Base-by-base conservation (phyloP, 306 rosid species). In the Ceratonia siliqua region DNA sequence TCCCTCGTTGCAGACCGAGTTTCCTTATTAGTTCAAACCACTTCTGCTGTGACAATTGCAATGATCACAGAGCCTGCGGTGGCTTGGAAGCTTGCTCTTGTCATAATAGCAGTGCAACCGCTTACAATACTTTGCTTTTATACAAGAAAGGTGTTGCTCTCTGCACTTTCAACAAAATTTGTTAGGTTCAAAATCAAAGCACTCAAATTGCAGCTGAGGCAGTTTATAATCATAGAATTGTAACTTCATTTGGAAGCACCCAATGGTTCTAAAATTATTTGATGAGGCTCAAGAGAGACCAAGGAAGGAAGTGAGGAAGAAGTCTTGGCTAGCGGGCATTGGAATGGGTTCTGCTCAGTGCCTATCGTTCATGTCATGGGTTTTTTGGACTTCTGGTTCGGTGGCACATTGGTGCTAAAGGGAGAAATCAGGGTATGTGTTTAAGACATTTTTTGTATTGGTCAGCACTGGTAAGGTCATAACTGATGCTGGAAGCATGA, bases 341-440 rank as follows among this genome's bases (percentile, higher is more conserved):
- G 99, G 99, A 17, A 91, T 94, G 95, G 99, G 97, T 7, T 91
- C 97, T 7, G 99, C 99, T 76, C 99, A 87, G 80, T 90, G 99
- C 87, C 78, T 94, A 52, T 90, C 97, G 8, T 94, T 92, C 83
- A 85, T 88, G 99, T 76, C 96, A 30, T 94, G 99, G 99, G 97
- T n/a, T n/a, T 95, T 75, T 65, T 92, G 81, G 99, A 91, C 81
- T 94, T 94, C 70, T 94, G 99, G 99, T 94, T 73, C 73, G 99
- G 99, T 33, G 99, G 99, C 8, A 83, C 50, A 28, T 80, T 94
- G 28, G 96, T 94, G n/a, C 43, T 86, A 57, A 85, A 74, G 53
- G 84, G 96, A 15, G 83, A 89, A 21, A 88, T 94, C 99, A 15
- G 97, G 99, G 50, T 97, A 86, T 79, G 97, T 94, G 76, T 91